These are phyloP conservation scores for Mercurialis annua DNA, from an alignment of 345 rosid genomes.

Conservation along the genomic window DNA sequence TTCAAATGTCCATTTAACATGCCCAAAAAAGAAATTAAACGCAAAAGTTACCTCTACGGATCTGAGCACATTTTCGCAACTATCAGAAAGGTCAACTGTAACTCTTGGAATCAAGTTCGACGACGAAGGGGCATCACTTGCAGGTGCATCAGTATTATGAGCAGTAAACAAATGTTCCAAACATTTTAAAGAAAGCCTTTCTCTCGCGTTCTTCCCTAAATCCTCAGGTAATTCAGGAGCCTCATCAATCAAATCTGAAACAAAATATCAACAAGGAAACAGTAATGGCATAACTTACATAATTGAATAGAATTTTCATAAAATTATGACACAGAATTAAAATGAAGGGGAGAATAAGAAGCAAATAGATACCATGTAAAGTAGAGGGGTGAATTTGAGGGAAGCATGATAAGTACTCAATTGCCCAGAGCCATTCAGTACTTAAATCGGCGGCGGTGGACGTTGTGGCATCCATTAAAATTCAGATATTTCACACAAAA, in stretches of 20 bases:
- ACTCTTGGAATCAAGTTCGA: conserved; percentile 20
- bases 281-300: not conserved
- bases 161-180: conserved; percentile 47
- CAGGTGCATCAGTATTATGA: conserved; percentile 5
- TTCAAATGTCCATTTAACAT: not conserved
- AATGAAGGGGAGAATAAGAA: not conserved
- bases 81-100: conserved; percentile 31
- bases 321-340: not conserved
- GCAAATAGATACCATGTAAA: conserved; percentile 35
- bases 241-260: conserved; percentile 42
- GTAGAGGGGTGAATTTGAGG: conserved; percentile 32
- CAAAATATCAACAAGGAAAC: not conserved
- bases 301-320: not conserved
- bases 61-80: conserved; percentile 47
- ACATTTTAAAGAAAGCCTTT: conserved; percentile 55
- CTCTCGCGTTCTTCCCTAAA: conserved; percentile 34
- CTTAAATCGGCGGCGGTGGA: conserved; percentile 16
- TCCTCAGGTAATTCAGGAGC: conserved; percentile 36
- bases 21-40: not conserved
- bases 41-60: conserved; percentile 35
- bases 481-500: no score
- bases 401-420: conserved; percentile 48
- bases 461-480: no score
- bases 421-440: conserved; percentile 51
- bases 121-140: conserved; percentile 17